A percentile compares a stretch with the other conserved stretches of the same genome.
Evolutionary conservation across 768 basidiomycete genomes (phyloP).

Genomic region (Phlebiopsis flavidoalba): DNA sequence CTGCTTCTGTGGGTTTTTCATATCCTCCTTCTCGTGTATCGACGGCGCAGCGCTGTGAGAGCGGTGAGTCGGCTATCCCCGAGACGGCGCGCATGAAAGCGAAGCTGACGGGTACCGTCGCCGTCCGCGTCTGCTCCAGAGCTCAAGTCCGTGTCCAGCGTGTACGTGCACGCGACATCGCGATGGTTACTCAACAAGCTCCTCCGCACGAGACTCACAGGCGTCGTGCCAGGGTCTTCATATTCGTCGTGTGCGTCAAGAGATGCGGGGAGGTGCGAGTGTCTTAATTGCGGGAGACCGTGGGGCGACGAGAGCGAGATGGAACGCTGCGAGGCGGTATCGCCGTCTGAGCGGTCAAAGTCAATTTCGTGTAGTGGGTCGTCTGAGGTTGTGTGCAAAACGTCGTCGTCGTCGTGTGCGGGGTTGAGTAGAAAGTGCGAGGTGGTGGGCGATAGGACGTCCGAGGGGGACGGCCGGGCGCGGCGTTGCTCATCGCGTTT

Average conservation of each 20-base stretch:
- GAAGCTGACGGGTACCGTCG: constrained; percentile 50
- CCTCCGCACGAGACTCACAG: constrained; percentile 17
- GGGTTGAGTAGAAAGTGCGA: constrained; percentile 19
- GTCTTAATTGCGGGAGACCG: constrained; percentile 42
- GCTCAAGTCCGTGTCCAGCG: constrained; percentile 46
- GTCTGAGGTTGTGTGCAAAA: neutral
- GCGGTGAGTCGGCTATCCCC: constrained; percentile 41
- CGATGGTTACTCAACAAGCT: constrained; percentile 16
- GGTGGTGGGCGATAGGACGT: constrained; percentile 10
- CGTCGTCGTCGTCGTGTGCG: constrained; percentile 16
- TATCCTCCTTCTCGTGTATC: constrained; percentile 32
- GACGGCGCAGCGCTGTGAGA: constrained; percentile 50
- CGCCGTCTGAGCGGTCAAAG: constrained; percentile 40
- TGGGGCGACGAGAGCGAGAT: constrained; percentile 68
- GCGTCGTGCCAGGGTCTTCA: constrained; percentile 12
- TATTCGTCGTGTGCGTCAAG: constrained; percentile 16
- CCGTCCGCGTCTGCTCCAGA: constrained; percentile 38
- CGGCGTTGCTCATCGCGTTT: neutral
- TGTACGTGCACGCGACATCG: constrained; percentile 13
- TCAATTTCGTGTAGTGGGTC: constrained; percentile 10
- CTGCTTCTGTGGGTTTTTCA: neutral
- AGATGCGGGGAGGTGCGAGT: constrained; percentile 7
- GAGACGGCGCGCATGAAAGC: constrained; percentile 37
- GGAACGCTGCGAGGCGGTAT: constrained; percentile 76
- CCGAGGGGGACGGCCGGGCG: neutral